These are phyloP conservation scores for Colletotrichum trifolii DNA, from an alignment of 2,329 filamentous ascomycete genomes.

Conservation along the genomic window DNA sequence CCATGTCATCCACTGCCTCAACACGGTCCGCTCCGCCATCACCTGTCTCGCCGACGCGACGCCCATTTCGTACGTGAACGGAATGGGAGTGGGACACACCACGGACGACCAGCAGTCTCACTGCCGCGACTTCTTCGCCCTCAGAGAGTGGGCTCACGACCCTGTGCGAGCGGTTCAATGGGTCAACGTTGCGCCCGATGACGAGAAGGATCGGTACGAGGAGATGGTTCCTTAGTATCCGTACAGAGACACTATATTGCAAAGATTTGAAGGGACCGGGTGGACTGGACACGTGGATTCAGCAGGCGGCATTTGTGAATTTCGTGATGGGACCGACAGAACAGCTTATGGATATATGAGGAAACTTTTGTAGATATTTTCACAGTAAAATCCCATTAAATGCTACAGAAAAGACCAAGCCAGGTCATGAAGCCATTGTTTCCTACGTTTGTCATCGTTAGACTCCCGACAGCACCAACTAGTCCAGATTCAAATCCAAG, in stretches of 20 bases:
- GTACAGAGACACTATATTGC: neutral
- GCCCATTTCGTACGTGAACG: conserved; percentile 23
- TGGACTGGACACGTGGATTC: too few species aligned
- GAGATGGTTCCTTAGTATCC: neutral
- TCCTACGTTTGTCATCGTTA: too few species aligned
- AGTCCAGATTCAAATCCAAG: conserved; percentile 16
- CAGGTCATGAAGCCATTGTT: too few species aligned
- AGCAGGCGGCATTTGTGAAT: neutral
- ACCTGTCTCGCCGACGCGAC: conserved; percentile 25
- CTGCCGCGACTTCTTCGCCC: conserved; percentile 28
- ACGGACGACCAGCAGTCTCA: conserved; percentile 23
- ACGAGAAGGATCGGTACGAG: conserved; percentile 24
- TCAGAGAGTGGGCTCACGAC: conserved; percentile 29
- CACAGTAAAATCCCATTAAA: too few species aligned
- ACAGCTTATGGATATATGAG: too few species aligned
- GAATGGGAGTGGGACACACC: conserved; percentile 29
- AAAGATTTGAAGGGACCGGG: too few species aligned
- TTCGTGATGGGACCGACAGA: neutral
- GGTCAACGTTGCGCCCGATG: conserved; percentile 20
- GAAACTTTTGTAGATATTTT: too few species aligned
- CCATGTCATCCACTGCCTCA: conserved; percentile 28
- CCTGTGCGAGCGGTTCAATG: conserved; percentile 12
- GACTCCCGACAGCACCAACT: neutral
- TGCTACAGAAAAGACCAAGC: too few species aligned
- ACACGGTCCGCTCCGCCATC: conserved; percentile 19